These are phyloP conservation scores for Nemania sp. DNA, from an alignment of 2,329 filamentous ascomycete genomes.

Conservation along the genomic window DNA sequence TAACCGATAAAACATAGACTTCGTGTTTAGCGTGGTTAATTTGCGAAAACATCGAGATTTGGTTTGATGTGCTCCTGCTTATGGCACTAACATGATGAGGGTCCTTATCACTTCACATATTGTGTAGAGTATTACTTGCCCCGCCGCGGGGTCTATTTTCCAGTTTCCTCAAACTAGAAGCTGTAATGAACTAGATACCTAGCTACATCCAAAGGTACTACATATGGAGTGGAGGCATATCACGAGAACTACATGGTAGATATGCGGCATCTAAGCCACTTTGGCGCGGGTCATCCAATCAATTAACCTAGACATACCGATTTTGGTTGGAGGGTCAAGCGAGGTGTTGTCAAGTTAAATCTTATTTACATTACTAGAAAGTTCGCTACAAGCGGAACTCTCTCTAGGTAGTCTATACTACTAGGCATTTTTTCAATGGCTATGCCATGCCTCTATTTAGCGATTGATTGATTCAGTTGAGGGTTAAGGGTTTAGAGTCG, in stretches of 20 bases:
- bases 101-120: too few relatives aligned
- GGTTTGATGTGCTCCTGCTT: not conserved
- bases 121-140: too few relatives aligned
- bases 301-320: not conserved
- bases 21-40: not conserved
- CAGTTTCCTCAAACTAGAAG: too few relatives aligned
- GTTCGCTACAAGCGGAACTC: too few relatives aligned
- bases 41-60: not conserved
- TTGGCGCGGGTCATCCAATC: not conserved
- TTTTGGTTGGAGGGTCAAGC: not conserved
- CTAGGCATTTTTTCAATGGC: not conserved
- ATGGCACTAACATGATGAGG: too few relatives aligned
- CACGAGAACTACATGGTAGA: too few relatives aligned
- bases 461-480: too few relatives aligned
- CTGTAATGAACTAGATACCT: too few relatives aligned
- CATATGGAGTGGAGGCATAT: too few relatives aligned
- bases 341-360: not conserved
- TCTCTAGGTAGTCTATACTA: too few relatives aligned
- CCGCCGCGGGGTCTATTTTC: too few relatives aligned
- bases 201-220: too few relatives aligned
- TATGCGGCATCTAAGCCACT: not conserved
- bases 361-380: not conserved
- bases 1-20: not conserved
- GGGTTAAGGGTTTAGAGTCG: slow-evolving; percentile 22
- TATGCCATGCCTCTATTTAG: not conserved